These are phyloP conservation scores for Monsonia emarginata DNA, from an alignment of 441 rosid genomes.

Conservation along the genomic window DNA sequence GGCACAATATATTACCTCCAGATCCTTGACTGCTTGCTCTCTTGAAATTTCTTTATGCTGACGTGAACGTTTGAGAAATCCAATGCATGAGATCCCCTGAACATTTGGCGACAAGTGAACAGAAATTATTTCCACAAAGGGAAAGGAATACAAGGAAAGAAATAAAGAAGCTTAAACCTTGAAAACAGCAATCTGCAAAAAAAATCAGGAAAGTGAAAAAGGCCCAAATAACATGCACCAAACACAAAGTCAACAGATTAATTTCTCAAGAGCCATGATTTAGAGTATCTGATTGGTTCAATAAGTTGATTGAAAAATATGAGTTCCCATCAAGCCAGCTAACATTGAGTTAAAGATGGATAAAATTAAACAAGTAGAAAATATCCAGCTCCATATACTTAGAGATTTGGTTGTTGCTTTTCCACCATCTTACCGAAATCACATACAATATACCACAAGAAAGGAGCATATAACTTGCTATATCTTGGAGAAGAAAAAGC, in stretches of 20 bases:
- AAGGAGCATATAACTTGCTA: constrained; percentile 1
- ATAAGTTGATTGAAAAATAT: neutral
- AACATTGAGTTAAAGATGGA: neutral
- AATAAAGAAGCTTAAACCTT: neutral
- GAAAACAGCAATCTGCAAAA: neutral
- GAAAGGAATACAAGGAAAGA: neutral
- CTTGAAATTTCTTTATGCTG: neutral
- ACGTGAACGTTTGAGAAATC: neutral
- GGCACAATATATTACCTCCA: neutral
- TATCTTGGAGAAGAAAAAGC: neutral
- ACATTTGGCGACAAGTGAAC: neutral
- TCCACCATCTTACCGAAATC: neutral
- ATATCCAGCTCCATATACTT: neutral
- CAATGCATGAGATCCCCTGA: neutral
- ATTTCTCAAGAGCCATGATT: neutral
- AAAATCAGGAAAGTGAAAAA: neutral
- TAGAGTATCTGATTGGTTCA: neutral
- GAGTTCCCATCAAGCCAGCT: neutral
- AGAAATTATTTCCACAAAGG: neutral
- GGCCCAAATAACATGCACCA: neutral
- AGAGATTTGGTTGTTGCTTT: neutral
- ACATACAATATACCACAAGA: constrained; percentile 1
- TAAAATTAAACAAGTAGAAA: too few species aligned
- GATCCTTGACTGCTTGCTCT: constrained; percentile 7
- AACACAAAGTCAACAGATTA: neutral